Conservation (phyloP, 2,329 filamentous ascomycete species). For the Aspergillus viridinutans region DNA sequence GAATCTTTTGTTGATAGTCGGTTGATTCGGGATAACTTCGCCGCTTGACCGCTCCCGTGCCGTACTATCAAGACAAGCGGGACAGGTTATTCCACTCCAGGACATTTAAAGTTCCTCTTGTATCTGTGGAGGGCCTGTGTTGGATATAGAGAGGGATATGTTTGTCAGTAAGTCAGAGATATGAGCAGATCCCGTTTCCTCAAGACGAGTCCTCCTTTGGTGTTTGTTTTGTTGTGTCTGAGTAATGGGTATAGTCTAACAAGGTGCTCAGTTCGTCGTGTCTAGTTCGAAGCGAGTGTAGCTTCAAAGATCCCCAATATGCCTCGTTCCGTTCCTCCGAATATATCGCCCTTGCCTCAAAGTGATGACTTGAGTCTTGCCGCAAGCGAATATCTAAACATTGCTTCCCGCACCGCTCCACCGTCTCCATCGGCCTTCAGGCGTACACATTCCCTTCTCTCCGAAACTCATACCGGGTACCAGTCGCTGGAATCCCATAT, state of each 20-base stretch:
- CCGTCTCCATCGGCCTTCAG: constrained; percentile 34
- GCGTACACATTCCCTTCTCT: constrained; percentile 26
- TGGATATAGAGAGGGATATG: neutral
- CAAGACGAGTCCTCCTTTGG: neutral
- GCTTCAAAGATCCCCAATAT: constrained; percentile 11
- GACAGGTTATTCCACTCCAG: neutral
- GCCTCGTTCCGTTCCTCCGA: constrained; percentile 30
- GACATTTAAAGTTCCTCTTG: neutral
- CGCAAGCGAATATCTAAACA: constrained; percentile 7
- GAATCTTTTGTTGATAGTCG: neutral
- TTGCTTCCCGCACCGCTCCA: constrained; percentile 27
- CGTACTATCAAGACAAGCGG: neutral
- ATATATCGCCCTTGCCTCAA: constrained; percentile 15
- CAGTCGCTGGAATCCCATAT: constrained; percentile 27
- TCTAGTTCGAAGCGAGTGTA: neutral
- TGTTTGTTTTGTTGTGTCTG: neutral
- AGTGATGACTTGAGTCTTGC: constrained; percentile 9
- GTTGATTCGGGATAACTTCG: neutral
- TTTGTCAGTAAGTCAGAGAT: neutral
- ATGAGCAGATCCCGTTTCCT: neutral
- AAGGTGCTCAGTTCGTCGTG: neutral
- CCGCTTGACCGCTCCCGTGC: neutral
- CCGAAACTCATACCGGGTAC: constrained; percentile 30
- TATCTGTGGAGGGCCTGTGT: neutral
- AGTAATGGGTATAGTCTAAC: neutral